Base-by-base conservation (phyloP, 176 grass and related monocot species). In the Triticum turgidum region DNA sequence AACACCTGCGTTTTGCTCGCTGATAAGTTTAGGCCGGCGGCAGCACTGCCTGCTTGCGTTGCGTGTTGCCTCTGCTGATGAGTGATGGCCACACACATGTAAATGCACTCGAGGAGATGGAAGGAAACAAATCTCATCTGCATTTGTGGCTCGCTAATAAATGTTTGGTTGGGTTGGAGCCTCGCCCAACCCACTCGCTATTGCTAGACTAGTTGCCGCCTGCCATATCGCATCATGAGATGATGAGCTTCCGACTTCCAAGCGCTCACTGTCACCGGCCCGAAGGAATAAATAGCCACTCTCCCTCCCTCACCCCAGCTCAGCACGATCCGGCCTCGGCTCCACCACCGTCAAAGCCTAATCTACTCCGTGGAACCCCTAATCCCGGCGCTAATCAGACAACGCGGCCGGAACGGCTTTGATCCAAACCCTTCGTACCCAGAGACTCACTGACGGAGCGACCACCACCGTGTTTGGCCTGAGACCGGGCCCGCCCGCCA, bases 331-430 rank as follows among this genome's bases (percentile, higher is more conserved):
- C 70, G 76, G 20, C 82, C 42, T 52, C 29, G 77, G 76, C 1
- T 30, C 77, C 81, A 20, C n/a, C 15, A 54, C 63, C 52, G 86
- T 88, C 85, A 91, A 85, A 81, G 75, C 62, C 63, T 74, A 84
- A 81, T 80, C 69, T 66, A 68, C 20, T 17, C 7, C 25, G 21
- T 49, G 42, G 17, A 20, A 75, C 15, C 22, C 12, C 3, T 82
- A 66, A 68, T 29, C 2, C 18, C 21, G 15, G 21, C 27, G 64
- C 18, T 58, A 58, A 58, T 33, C 7, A 79, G 11, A 14, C 24
- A 52, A 66, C 63, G 17, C 47, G 37, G 17, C 49, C 44, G 3
- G 20, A 54, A 1, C 71, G 37, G 20, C n/a, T 11, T 14, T 24
- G 1, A 4, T 38, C 29, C 49, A 1, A 49, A 17, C 2, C 2